A percentile compares a stretch with the other conserved stretches of the same genome.
These are phyloP conservation scores for Ramaria rubella DNA, from an alignment of 768 basidiomycete genomes.

Conservation along the genomic window DNA sequence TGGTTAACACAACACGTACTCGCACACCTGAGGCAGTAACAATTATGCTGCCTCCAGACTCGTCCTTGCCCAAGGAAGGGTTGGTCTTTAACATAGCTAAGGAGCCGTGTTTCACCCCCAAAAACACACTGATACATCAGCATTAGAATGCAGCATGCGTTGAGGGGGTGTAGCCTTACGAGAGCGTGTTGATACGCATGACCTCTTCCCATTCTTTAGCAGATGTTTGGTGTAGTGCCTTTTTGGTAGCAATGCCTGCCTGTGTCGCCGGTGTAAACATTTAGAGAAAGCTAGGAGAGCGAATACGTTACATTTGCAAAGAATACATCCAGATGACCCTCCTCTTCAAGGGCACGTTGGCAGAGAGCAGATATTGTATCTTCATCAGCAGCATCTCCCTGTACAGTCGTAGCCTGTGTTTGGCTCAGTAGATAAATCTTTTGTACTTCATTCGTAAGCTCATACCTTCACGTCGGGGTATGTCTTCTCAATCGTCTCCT, in stretches of 20 bases:
- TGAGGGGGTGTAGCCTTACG: slow-evolving; percentile 31
- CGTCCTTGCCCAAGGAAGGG: slow-evolving; percentile 58
- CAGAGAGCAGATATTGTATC: slow-evolving; percentile 60
- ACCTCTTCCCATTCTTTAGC: slow-evolving; percentile 64
- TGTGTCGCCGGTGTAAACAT: slow-evolving; percentile 21
- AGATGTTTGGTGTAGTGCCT: slow-evolving; percentile 46
- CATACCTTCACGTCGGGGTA: slow-evolving; percentile 83
- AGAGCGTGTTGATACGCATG: slow-evolving; percentile 71
- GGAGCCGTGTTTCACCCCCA: slow-evolving; percentile 84
- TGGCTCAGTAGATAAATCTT: no score
- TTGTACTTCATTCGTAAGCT: no score
- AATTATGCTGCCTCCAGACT: slow-evolving; percentile 75
- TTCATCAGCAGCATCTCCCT: slow-evolving; percentile 83
- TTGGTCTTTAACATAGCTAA: slow-evolving; percentile 71
- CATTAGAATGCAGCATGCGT: not conserved
- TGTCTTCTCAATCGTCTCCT: slow-evolving; percentile 53
- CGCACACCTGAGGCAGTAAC: slow-evolving; percentile 74
- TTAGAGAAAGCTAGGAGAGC: not conserved
- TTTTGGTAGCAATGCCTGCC: slow-evolving; percentile 57
- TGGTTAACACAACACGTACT: slow-evolving; percentile 1
- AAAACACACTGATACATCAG: slow-evolving; percentile 57
- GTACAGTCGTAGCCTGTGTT: slow-evolving; percentile 69
- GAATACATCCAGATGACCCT: slow-evolving; percentile 87
- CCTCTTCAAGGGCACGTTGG: slow-evolving; percentile 65
- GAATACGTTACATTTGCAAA: slow-evolving; percentile 71